These are phyloP conservation scores for Zelonia costaricensis DNA, from an alignment of 208 protist species.

Conservation along the genomic window DNA sequence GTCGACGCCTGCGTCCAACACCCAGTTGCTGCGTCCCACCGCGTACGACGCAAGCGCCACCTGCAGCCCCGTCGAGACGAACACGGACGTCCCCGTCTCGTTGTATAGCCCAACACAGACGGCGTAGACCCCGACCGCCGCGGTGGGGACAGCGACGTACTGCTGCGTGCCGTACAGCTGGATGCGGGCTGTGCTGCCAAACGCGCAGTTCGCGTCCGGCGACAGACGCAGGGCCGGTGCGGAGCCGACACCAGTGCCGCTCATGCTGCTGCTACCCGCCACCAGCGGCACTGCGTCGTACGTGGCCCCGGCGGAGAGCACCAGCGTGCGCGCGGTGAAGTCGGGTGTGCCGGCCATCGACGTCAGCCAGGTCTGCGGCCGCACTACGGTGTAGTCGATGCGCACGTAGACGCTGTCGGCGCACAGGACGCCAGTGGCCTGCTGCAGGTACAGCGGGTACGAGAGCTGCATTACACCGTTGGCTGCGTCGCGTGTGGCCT, in stretches of 20 bases:
- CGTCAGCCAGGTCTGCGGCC: conserved; percentile 36
- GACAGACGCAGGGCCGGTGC: conserved; percentile 38
- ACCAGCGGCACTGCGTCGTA: conserved; percentile 33
- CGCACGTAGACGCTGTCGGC: conserved; percentile 43
- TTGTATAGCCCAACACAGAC: conserved; percentile 40
- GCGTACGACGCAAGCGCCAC: conserved; percentile 31
- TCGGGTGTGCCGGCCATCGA: conserved; percentile 29
- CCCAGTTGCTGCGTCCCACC: conserved; percentile 38
- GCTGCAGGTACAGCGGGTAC: conserved; percentile 32
- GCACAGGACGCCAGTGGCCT: conserved; percentile 54
- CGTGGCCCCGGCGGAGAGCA: conserved; percentile 30
- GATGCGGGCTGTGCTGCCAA: conserved; percentile 31
- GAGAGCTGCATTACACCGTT: conserved; percentile 37
- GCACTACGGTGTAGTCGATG: conserved; percentile 58
- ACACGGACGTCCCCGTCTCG: conserved; percentile 30
- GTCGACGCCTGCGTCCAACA: conserved; percentile 31
- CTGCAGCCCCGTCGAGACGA: conserved; percentile 31
- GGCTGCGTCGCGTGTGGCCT: conserved; percentile 27
- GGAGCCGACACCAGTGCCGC: conserved; percentile 2
- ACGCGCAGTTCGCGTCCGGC: conserved; percentile 34
- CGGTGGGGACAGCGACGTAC: conserved; percentile 27
- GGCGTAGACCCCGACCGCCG: conserved; percentile 32
- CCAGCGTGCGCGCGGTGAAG: conserved; percentile 29
- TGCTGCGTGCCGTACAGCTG: conserved; percentile 16
- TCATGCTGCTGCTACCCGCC: conserved; percentile 13